Evolutionary conservation across 2,329 filamentous ascomycete genomes (phyloP).

Genomic region (Cladosporium austrohemisphaericum): DNA sequence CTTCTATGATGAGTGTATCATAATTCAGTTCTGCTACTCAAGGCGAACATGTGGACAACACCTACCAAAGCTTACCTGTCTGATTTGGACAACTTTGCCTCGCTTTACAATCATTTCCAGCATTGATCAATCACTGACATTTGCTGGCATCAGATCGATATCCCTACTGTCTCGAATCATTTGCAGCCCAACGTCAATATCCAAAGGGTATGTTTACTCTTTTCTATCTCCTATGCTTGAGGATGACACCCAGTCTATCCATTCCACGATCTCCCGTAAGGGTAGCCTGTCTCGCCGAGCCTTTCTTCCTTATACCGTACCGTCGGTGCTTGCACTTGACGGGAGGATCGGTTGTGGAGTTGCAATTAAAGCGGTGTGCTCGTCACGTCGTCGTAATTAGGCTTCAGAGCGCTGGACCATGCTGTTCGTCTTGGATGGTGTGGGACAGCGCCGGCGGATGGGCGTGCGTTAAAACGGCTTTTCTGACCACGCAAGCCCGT

Average conservation of each 20-base stretch:
- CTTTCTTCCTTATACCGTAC: slow-evolving; percentile 37
- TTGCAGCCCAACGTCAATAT: background rate
- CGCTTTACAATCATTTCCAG: background rate
- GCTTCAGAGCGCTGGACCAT: slow-evolving; percentile 32
- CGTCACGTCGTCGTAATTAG: slow-evolving; percentile 27
- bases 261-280: slow-evolving; percentile 36
- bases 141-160: too few species aligned
- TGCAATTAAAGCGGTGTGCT: slow-evolving; percentile 22
- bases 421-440: slow-evolving; percentile 34
- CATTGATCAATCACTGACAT: slow-evolving; percentile 4
- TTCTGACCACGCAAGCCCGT: slow-evolving; percentile 17
- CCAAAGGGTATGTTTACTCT: slow-evolving; percentile 17
- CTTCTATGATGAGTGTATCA: slow-evolving; percentile 38
- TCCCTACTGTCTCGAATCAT: background rate
- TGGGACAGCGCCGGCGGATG: slow-evolving; percentile 34
- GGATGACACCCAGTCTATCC: slow-evolving; percentile 40
- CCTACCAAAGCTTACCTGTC: slow-evolving; percentile 36
- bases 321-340: slow-evolving; percentile 21
- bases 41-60: slow-evolving; percentile 35
- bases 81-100: slow-evolving; percentile 25
- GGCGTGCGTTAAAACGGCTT: slow-evolving; percentile 39
- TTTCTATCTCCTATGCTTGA: slow-evolving; percentile 20
- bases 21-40: slow-evolving; percentile 41
- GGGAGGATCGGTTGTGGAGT: slow-evolving; percentile 41
- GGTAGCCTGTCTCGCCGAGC: slow-evolving; percentile 35